Percentiles rank a stretch among this genome's conserved stretches.
phyloP scores from a whole-genome alignment of 768 basidiomycete species.

The Phanerochaete sordida region DNA sequence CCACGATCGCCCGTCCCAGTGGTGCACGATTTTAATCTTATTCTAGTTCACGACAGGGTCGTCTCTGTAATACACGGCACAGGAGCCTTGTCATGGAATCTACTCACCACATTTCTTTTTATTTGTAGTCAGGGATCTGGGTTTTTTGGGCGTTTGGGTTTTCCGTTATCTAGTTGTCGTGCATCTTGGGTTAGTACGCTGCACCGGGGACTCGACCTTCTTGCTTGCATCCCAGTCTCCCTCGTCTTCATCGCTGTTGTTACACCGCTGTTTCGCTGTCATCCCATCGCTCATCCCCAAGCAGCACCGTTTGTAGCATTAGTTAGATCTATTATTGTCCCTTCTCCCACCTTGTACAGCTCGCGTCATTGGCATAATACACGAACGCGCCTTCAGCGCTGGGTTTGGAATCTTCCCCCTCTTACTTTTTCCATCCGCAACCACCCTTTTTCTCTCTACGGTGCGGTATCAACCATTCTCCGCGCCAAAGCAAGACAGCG shows the following conservation, averaged over 20 bases:
- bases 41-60: conserved; percentile 10
- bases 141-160: not conserved
- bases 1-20: not conserved
- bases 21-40: conserved; percentile 1
- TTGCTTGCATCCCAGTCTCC: not conserved
- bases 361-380: conserved; percentile 9
- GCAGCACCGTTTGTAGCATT: conserved; percentile 10
- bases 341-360: conserved; percentile 3
- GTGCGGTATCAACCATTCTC: no score
- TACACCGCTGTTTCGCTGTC: conserved; percentile 2
- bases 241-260: not conserved
- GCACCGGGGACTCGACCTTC: not conserved
- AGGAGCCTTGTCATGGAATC: conserved; percentile 6
- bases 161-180: conserved; percentile 3
- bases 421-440: not conserved
- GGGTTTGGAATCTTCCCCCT: not conserved
- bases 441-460: not conserved
- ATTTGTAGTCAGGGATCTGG: conserved; percentile 5
- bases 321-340: not conserved
- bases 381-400: conserved; percentile 11
- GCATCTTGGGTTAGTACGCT: conserved; percentile 5
- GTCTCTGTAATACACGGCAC: conserved; percentile 15
- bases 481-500: not conserved
- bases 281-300: not conserved
- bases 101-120: not conserved